Conservation (phyloP, 345 rosid species). For the Syzygium jambos region DNA sequence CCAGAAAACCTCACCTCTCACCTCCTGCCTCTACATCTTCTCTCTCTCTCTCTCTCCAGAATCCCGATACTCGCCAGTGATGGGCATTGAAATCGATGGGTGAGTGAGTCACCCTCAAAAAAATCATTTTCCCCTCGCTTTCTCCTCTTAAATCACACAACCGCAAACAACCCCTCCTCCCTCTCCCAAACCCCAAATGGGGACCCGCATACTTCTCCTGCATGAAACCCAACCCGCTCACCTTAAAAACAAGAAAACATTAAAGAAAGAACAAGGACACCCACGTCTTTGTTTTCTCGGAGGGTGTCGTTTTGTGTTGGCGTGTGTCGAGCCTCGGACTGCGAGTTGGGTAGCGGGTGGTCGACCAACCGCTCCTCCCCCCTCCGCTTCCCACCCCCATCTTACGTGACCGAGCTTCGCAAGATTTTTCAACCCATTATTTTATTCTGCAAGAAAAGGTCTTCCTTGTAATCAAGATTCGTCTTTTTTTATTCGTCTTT, state of each 20-base stretch:
- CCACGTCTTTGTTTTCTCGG: neutral
- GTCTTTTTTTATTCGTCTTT: neutral
- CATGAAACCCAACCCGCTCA: neutral
- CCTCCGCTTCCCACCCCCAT: neutral
- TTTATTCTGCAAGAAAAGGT: neutral
- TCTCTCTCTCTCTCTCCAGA: neutral
- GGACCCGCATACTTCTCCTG: neutral
- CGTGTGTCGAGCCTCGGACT: neutral
- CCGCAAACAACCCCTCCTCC: neutral
- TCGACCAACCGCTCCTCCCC: constrained; percentile 1
- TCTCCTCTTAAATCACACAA: neutral
- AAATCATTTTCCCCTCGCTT: neutral
- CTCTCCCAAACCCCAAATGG: neutral
- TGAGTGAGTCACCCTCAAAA: neutral
- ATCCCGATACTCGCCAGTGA: neutral
- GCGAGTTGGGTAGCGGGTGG: neutral
- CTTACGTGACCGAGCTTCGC: neutral
- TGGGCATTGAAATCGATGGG: neutral
- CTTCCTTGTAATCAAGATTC: neutral
- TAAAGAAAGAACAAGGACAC: neutral
- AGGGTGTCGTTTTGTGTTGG: neutral
- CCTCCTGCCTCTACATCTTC: neutral
- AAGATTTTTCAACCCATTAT: neutral
- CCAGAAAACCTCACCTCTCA: neutral
- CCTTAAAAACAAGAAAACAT: neutral